These are phyloP conservation scores for Neonectria punicea DNA, from an alignment of 2,329 filamentous ascomycete species.

Conservation along the genomic window DNA sequence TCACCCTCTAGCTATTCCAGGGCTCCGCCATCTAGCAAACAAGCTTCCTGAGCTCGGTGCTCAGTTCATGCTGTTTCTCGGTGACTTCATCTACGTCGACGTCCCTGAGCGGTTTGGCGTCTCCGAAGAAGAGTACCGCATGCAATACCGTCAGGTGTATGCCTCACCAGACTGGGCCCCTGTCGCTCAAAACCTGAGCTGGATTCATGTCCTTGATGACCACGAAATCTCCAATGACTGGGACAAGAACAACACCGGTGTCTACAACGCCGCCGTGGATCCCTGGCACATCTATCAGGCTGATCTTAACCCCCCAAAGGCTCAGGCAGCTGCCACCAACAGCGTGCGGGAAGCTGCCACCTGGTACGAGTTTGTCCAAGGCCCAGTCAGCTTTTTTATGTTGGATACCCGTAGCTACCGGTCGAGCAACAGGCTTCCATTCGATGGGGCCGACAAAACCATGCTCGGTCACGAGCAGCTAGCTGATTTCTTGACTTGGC, in stretches of 20 bases:
- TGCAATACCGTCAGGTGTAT: slow-evolving; percentile 96
- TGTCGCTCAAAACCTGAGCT: slow-evolving; percentile 83
- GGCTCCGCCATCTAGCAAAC: slow-evolving; percentile 80
- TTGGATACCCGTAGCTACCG: slow-evolving; percentile 91
- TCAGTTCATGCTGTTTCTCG: slow-evolving; percentile 84
- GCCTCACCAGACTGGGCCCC: slow-evolving; percentile 90
- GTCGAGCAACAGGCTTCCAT: slow-evolving; percentile 70
- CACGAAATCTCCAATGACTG: slow-evolving; percentile 98
- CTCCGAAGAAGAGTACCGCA: slow-evolving; percentile 79
- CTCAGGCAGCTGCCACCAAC: slow-evolving; percentile 60
- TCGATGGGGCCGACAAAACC: slow-evolving; percentile 75
- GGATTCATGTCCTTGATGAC: slow-evolving; percentile 97
- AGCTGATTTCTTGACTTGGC: slow-evolving; percentile 80
- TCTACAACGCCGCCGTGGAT: slow-evolving; percentile 83
- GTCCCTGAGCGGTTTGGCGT: slow-evolving; percentile 84
- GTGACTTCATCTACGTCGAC: slow-evolving; percentile 91
- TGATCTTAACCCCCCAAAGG: slow-evolving; percentile 80
- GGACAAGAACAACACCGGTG: slow-evolving; percentile 81
- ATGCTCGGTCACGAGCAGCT: slow-evolving; percentile 89
- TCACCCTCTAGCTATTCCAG: slow-evolving; percentile 84
- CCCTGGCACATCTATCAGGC: slow-evolving; percentile 90
- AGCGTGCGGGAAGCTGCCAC: slow-evolving; percentile 67
- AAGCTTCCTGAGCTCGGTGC: slow-evolving; percentile 77
- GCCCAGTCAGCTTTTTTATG: slow-evolving; percentile 94
- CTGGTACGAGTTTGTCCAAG: slow-evolving; percentile 90